Conservation (phyloP, 2,329 filamentous ascomycete species). For the Volutella citrinella region DNA sequence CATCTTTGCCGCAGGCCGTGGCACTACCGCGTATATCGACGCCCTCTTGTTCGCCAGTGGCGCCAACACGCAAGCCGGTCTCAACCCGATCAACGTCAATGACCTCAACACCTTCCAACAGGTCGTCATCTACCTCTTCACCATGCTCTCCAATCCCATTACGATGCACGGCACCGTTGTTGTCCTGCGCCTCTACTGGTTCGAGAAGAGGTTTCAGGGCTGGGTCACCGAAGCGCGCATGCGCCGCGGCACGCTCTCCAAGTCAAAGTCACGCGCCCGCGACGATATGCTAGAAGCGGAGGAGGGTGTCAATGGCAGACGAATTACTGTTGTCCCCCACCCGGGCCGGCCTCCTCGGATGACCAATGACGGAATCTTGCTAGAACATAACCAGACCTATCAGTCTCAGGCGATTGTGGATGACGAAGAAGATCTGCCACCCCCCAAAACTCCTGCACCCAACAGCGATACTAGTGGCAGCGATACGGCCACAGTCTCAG, state of each 20-base stretch:
- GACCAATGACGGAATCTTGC: constrained; percentile 58
- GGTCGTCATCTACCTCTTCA: constrained; percentile 66
- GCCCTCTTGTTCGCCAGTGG: constrained; percentile 86
- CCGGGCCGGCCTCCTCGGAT: constrained; percentile 53
- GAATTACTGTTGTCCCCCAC: constrained; percentile 64
- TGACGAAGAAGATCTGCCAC: constrained; percentile 30
- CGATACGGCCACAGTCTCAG: constrained; percentile 30
- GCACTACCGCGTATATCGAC: constrained; percentile 74
- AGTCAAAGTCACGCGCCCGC: constrained; percentile 53
- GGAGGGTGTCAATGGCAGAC: constrained; percentile 60
- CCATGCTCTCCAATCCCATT: constrained; percentile 78
- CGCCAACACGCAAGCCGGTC: constrained; percentile 83
- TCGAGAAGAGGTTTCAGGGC: constrained; percentile 90
- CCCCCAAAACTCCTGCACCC: constrained; percentile 14
- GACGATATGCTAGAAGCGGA: constrained; percentile 50
- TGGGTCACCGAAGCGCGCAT: constrained; percentile 71
- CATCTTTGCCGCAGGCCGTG: constrained; percentile 59
- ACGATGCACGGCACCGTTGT: constrained; percentile 84
- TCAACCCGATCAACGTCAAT: constrained; percentile 78
- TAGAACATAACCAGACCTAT: constrained; percentile 29
- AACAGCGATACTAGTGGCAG: constrained; percentile 40
- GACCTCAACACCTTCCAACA: constrained; percentile 69
- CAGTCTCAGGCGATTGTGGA: constrained; percentile 23
- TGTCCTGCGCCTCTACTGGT: constrained; percentile 93
- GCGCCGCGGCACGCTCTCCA: constrained; percentile 61